Evolutionary conservation across 306 rosid genomes (phyloP), one percentile per base, ranked within the genome.

Genomic region (Rosa chinensis): DNA sequence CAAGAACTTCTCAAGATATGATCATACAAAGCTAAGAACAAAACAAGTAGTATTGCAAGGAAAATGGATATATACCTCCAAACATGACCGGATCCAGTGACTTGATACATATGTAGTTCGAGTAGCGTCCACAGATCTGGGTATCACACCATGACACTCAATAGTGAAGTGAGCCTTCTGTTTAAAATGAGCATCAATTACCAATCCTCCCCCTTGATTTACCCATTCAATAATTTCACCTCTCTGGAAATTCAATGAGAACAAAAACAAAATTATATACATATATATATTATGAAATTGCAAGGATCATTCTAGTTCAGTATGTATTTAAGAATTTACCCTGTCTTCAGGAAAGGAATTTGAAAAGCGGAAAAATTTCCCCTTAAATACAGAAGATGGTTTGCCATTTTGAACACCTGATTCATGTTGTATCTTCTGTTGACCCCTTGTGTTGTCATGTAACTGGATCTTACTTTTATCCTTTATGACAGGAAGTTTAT

Each of bases 51-150:
- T 68, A 43, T 61, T 63, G 75, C 78, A 52, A 48, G 44, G 78
- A 82, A 84, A 79, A 73, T 66, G 44, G 66, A 78, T 80, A 64
- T 83, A 80, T 84, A 95, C 99, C 94, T 92, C 94, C 80, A 95
- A 87, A 85, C 97, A 92, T 48, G 92, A 91, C 67, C 97, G 91
- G 81, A 95, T 85, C 99, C 99, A 91, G 55, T 95, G 99, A 82
- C 96, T 92, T 76, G 99, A 95, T 80, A 95, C 80, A 47, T 75
- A 79, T 1, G 78, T 79, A 78, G 82, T 83, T 74, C 50, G 89
- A 35, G 77, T 67, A 78, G 74, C 79, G 45, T 71, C 84, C 8
- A 66, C 58, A 77, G 78, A 74, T 64, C 53, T 85, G 50, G 89
- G 85, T 71, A 74, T 80, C 71, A 66, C 85, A 69, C 99, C 98